Evolutionary conservation across 768 basidiomycete species (phyloP).

Genomic region (Cyathus striatus): DNA sequence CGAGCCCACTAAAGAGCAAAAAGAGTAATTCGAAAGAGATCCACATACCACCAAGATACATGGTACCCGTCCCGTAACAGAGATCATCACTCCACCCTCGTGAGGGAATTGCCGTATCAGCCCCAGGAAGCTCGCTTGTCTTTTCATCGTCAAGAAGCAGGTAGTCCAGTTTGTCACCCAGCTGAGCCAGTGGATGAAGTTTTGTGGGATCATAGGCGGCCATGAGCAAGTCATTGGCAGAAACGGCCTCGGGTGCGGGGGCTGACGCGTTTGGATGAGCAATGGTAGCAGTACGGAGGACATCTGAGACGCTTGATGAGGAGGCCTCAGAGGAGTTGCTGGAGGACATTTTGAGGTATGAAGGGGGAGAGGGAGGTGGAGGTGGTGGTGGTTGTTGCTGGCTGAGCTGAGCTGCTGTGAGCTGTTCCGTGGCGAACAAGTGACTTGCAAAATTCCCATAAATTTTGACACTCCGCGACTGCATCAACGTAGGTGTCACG

Average conservation of each 20-base stretch:
- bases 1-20: slow-evolving; percentile 41
- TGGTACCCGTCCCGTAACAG: slow-evolving; percentile 98
- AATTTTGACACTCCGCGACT: slow-evolving; percentile 20
- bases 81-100: slow-evolving; percentile 99
- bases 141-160: slow-evolving; percentile 96
- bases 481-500: too few relatives aligned
- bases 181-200: slow-evolving; percentile 89
- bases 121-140: slow-evolving; percentile 84
- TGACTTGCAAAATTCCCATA: slow-evolving; percentile 12
- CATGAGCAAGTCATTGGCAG: slow-evolving; percentile 83
- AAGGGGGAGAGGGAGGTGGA: slow-evolving; percentile 9
- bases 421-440: slow-evolving; percentile 7
- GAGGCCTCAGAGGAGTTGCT: slow-evolving; percentile 22
- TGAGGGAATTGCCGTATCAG: slow-evolving; percentile 86
- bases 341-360: slow-evolving; percentile 22
- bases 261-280: slow-evolving; percentile 33
- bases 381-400: too few relatives aligned
- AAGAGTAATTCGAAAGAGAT: slow-evolving; percentile 61
- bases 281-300: slow-evolving; percentile 43
- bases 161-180: slow-evolving; percentile 94
- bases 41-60: slow-evolving; percentile 92
- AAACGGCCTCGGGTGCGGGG: slow-evolving; percentile 51
- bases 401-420: too few relatives aligned
- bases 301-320: slow-evolving; percentile 40
- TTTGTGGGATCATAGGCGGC: slow-evolving; percentile 87